Evolutionary conservation across 805 yeast genomes (phyloP).

Genomic region (Sugiyamaella chiloensis): DNA sequence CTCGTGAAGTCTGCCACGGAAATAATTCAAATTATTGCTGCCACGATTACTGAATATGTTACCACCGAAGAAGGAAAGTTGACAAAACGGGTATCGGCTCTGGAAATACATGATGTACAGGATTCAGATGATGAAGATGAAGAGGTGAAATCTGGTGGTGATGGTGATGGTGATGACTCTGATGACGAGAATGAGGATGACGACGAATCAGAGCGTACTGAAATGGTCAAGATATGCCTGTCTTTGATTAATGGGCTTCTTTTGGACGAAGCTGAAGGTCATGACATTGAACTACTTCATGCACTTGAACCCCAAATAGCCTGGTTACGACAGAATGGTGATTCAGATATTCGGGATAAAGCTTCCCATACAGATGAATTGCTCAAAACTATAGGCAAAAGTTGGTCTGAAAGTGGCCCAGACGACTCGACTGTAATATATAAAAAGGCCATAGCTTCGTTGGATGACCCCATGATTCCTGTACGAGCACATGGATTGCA

Average conservation of each 20-base stretch:
- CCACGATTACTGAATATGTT: conserved; percentile 38
- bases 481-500: conserved; percentile 82
- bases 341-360: conserved; percentile 16
- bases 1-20: conserved; percentile 56
- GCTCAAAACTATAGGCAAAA: conserved; percentile 14
- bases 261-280: conserved; percentile 25
- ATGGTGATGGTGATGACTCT: conserved; percentile 27
- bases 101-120: conserved; percentile 9
- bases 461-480: conserved; percentile 79
- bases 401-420: conserved; percentile 5
- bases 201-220: conserved; percentile 27
- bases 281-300: conserved; percentile 16
- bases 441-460: conserved; percentile 58
- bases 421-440: conserved; percentile 25
- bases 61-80: conserved; percentile 17
- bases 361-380: conserved; percentile 25
- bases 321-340: conserved; percentile 18
- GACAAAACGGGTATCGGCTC: neutral
- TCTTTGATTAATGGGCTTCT: conserved; percentile 33
- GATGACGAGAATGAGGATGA: conserved; percentile 30
- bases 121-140: conserved; percentile 39
- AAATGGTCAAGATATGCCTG: conserved; percentile 33
- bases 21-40: conserved; percentile 48
- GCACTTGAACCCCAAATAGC: conserved; percentile 20
- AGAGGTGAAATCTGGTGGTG: conserved; percentile 16